Percentiles rank a stretch among this genome's conserved stretches.
Evolutionary conservation across 805 yeast genomes (phyloP).

Genomic region (Yarrowia sp.): DNA sequence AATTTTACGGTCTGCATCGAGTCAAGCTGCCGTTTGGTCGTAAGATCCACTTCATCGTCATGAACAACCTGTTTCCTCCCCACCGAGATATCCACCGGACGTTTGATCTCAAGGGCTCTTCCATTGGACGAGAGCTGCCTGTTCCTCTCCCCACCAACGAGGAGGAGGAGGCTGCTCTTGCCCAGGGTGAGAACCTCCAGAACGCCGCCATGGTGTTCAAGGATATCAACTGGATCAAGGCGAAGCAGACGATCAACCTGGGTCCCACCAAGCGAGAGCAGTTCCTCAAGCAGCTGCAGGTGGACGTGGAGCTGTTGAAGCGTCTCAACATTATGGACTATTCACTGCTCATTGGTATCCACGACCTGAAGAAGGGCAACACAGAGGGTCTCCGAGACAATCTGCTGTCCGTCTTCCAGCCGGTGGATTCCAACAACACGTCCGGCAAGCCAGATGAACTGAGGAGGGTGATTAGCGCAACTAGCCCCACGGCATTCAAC

Average conservation of each 20-base stretch:
- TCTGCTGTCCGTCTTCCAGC: slow-evolving; percentile 39
- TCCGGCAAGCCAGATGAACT: slow-evolving; percentile 33
- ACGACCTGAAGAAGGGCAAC: slow-evolving; percentile 51
- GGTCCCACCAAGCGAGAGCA: slow-evolving; percentile 65
- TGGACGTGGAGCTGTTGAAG: slow-evolving; percentile 71
- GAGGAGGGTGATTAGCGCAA: slow-evolving; percentile 36
- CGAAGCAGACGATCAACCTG: slow-evolving; percentile 59
- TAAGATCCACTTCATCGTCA: slow-evolving; percentile 87
- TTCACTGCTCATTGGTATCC: slow-evolving; percentile 83
- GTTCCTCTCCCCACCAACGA: slow-evolving; percentile 27
- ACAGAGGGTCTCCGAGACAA: slow-evolving; percentile 37
- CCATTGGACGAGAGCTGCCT: slow-evolving; percentile 61
- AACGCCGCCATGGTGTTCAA: slow-evolving; percentile 54
- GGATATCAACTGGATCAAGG: slow-evolving; percentile 84
- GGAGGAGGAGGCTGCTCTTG: slow-evolving; percentile 20
- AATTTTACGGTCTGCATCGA: slow-evolving; percentile 92
- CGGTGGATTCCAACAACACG: slow-evolving; percentile 31
- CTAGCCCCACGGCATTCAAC: slow-evolving; percentile 38
- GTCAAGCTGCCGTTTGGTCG: slow-evolving; percentile 81
- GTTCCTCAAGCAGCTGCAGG: slow-evolving; percentile 65
- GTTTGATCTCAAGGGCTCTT: slow-evolving; percentile 90
- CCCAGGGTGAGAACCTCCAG: slow-evolving; percentile 28
- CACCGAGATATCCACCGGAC: slow-evolving; percentile 79
- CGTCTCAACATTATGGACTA: slow-evolving; percentile 91
- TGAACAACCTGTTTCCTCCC: slow-evolving; percentile 97